Conservation (phyloP, 768 basidiomycete species). For the Tricholoma saponaceum region DNA sequence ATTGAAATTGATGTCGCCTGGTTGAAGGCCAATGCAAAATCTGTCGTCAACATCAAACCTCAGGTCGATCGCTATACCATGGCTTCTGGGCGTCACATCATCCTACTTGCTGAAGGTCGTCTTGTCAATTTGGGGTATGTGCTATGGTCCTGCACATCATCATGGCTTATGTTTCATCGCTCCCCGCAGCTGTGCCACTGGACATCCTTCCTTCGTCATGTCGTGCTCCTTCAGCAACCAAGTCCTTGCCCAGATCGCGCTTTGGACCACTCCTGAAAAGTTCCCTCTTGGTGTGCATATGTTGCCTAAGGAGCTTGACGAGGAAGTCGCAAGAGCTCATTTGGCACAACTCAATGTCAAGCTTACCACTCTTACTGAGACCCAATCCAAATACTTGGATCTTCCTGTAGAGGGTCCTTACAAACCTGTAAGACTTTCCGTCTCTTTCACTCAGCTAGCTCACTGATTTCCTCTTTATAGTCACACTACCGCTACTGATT, state of each 20-base stretch:
- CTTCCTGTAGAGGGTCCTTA: slow-evolving; percentile 76
- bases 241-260: slow-evolving; percentile 95
- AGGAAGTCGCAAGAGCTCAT: slow-evolving; percentile 98
- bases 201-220: slow-evolving; percentile 99
- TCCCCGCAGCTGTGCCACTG: slow-evolving; percentile 78
- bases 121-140: slow-evolving; percentile 93
- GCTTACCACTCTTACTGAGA: slow-evolving; percentile 68
- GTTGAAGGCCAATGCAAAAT: slow-evolving; percentile 90
- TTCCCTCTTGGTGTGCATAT: slow-evolving; percentile 99
- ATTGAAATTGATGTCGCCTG: slow-evolving; percentile 96
- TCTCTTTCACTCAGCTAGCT: not conserved
- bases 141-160: not conserved
- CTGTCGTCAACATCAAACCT: slow-evolving; percentile 90
- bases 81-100: slow-evolving; percentile 87
- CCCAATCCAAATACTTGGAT: slow-evolving; percentile 89
- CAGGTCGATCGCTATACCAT: slow-evolving; percentile 98
- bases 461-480: slow-evolving; percentile 12
- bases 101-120: slow-evolving; percentile 97
- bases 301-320: slow-evolving; percentile 96
- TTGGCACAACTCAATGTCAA: slow-evolving; percentile 89
- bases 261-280: slow-evolving; percentile 89
- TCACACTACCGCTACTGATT: slow-evolving; percentile 45
- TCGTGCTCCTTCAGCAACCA: slow-evolving; percentile 99
- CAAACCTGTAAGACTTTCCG: slow-evolving; percentile 38
- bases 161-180: slow-evolving; percentile 7